Percentiles rank a stretch among this genome's conserved stretches.
Conservation (phyloP, 768 basidiomycete genomes). For the Trametes punicea region DNA sequence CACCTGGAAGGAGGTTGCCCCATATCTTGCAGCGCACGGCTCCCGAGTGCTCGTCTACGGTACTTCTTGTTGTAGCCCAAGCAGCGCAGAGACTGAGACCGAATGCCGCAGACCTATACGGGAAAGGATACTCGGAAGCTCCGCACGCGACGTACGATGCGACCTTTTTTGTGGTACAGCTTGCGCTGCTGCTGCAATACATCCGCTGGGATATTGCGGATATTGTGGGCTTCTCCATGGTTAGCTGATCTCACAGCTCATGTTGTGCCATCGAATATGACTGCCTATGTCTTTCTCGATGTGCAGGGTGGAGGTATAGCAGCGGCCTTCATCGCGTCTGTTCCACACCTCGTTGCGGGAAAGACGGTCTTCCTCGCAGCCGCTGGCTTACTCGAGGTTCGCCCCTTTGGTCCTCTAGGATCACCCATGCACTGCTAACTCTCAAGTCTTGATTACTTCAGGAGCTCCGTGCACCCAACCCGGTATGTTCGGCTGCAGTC, state of each 20-base stretch:
- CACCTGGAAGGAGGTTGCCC: slow-evolving; percentile 70
- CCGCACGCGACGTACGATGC: slow-evolving; percentile 63
- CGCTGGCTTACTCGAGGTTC: slow-evolving; percentile 51
- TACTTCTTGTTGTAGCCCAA: slow-evolving; percentile 34
- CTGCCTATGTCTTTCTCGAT: not conserved
- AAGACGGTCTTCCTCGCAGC: slow-evolving; percentile 63
- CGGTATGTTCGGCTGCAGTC: not conserved
- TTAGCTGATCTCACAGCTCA: slow-evolving; percentile 24
- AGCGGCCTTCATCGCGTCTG: slow-evolving; percentile 62
- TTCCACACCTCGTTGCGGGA: slow-evolving; percentile 65
- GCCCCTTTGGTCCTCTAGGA: not conserved
- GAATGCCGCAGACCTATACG: slow-evolving; percentile 61
- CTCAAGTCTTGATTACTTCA: not conserved
- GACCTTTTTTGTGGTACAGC: slow-evolving; percentile 63
- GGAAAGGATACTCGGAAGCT: slow-evolving; percentile 80
- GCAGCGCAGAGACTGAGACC: not conserved
- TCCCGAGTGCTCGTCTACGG: slow-evolving; percentile 77
- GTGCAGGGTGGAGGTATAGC: slow-evolving; percentile 69
- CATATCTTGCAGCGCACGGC: slow-evolving; percentile 55
- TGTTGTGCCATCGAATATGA: no score
- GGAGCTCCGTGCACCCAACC: not conserved
- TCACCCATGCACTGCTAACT: not conserved
- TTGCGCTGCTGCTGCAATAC: slow-evolving; percentile 79
- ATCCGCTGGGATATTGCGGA: slow-evolving; percentile 64
- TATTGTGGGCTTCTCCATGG: slow-evolving; percentile 77